These are phyloP conservation scores for Talaromyces adpressus DNA, from an alignment of 495 filamentous ascomycete species.

Conservation along the genomic window DNA sequence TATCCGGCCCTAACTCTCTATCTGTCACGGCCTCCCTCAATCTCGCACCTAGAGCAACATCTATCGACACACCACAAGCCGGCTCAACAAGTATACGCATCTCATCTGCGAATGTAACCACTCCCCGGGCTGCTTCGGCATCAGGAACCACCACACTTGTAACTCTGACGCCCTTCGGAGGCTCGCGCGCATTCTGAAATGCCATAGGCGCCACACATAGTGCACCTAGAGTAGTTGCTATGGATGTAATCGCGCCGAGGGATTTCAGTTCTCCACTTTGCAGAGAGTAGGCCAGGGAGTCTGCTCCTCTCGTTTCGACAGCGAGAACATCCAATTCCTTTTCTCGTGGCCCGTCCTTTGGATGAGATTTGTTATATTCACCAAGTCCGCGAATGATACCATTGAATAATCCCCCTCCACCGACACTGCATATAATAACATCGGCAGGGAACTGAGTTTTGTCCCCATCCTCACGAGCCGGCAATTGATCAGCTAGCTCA, in stretches of 20 bases:
- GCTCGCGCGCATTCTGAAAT: conserved; percentile 48
- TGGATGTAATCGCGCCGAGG: conserved; percentile 64
- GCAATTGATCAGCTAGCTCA: conserved; percentile 58
- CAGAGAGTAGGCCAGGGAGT: conserved; percentile 56
- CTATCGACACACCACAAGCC: conserved; percentile 72
- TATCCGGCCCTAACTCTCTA: conserved; percentile 37
- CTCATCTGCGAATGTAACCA: conserved; percentile 67
- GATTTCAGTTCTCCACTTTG: conserved; percentile 48
- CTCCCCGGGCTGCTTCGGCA: conserved; percentile 67
- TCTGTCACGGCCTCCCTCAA: conserved; percentile 43
- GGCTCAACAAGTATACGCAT: conserved; percentile 70
- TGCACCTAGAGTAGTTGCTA: conserved; percentile 72
- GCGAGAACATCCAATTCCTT: conserved; percentile 54
- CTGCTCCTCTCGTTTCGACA: conserved; percentile 71
- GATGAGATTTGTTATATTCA: conserved; percentile 22
- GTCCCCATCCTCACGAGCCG: conserved; percentile 13
- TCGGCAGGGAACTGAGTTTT: conserved; percentile 37
- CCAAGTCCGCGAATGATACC: conserved; percentile 67
- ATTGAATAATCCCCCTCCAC: conserved; percentile 78
- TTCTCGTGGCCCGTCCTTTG: conserved; percentile 1
- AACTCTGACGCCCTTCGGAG: conserved; percentile 38
- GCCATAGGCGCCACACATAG: conserved; percentile 58
- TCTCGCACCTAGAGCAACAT: conserved; percentile 35
- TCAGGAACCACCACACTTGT: conserved; percentile 64
- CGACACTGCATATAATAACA: conserved; percentile 72